Conservation (phyloP, 2,329 filamentous ascomycete genomes). For the Tolypocladium endophyticum region DNA sequence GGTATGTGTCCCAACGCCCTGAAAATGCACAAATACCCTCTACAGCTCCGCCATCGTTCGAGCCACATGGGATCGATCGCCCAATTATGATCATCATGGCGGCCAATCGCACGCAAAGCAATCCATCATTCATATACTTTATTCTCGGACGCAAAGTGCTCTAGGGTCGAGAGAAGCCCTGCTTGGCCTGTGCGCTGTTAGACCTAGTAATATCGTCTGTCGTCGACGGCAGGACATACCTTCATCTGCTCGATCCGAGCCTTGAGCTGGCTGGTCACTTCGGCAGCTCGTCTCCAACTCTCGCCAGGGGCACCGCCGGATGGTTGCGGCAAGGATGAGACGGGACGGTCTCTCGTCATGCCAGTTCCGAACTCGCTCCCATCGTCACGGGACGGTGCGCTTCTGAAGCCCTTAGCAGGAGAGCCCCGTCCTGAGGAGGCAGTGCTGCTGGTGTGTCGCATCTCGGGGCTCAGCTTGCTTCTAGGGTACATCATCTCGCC, state of each 20-base stretch:
- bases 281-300: slow-evolving; percentile 93
- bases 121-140: neutral
- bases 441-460: slow-evolving; percentile 39
- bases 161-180: slow-evolving; percentile 19
- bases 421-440: slow-evolving; percentile 47
- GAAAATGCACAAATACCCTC: slow-evolving; percentile 16
- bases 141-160: slow-evolving; percentile 1
- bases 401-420: slow-evolving; percentile 45
- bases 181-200: slow-evolving; percentile 11
- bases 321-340: slow-evolving; percentile 24
- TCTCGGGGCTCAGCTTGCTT: slow-evolving; percentile 44
- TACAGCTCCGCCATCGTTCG: neutral
- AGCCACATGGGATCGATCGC: neutral
- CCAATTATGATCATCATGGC: slow-evolving; percentile 2
- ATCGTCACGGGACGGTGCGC: slow-evolving; percentile 21
- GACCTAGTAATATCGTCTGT: neutral
- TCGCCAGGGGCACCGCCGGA: slow-evolving; percentile 38
- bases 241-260: slow-evolving; percentile 99
- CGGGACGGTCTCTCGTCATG: slow-evolving; percentile 19
- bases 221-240: slow-evolving; percentile 26
- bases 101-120: neutral
- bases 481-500: slow-evolving; percentile 37
- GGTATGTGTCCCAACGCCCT: slow-evolving; percentile 24
- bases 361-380: slow-evolving; percentile 16
- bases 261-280: slow-evolving; percentile 96